Conservation (phyloP, 345 rosid genomes). For the Alliaria petiolata region DNA sequence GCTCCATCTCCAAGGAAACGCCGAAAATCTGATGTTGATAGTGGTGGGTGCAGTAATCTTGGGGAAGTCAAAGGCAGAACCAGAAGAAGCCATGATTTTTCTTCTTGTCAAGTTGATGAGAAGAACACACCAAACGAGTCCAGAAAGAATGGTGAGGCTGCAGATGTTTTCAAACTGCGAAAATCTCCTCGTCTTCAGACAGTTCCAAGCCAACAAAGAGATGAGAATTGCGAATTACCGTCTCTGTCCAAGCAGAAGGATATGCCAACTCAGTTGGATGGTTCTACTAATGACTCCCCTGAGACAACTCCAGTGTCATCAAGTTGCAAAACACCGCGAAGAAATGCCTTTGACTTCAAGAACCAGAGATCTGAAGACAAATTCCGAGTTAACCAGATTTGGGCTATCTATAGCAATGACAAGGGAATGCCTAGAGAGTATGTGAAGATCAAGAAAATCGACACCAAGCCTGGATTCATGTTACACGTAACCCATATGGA, state of each 20-base stretch:
- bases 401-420: conserved; percentile 42
- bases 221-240: conserved; percentile 16
- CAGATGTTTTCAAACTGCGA: conserved; percentile 11
- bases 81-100: conserved; percentile 1
- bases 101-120: conserved; percentile 30
- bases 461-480: conserved; percentile 22
- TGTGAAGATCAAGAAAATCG: conserved; percentile 40
- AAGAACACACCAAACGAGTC: background rate
- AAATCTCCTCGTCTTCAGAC: conserved; percentile 30
- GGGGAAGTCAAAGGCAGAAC: conserved; percentile 5
- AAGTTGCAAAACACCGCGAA: conserved; percentile 23
- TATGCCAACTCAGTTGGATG: conserved; percentile 12
- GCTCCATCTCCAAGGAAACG: conserved; percentile 30
- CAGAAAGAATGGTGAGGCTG: conserved; percentile 4
- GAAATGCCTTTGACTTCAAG: conserved; percentile 32
- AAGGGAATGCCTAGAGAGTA: conserved; percentile 46
- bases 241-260: conserved; percentile 19
- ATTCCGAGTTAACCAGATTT: conserved; percentile 37
- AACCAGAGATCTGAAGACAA: conserved; percentile 40
- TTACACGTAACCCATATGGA: conserved; percentile 37
- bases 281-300: conserved; percentile 11
- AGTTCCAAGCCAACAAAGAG: conserved; percentile 1
- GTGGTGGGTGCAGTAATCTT: background rate
- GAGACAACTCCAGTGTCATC: conserved; percentile 12
- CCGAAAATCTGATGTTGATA: conserved; percentile 12